Base-by-base conservation (phyloP, 495 filamentous ascomycete genomes). In the Annulohypoxylon maeteangense region DNA sequence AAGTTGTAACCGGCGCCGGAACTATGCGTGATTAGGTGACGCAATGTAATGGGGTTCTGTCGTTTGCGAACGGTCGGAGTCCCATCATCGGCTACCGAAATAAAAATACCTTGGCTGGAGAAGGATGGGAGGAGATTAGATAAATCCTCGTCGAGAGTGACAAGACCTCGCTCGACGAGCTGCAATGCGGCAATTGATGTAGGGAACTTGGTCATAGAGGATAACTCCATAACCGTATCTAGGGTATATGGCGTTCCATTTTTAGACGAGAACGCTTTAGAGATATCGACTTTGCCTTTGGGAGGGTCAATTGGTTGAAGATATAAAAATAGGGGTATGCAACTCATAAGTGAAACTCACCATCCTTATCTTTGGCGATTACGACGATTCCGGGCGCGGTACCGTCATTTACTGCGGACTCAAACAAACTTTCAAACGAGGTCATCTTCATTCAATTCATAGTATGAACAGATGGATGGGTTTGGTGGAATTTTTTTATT, bases 201-300 rank as follows among this genome's bases (percentile, higher is more conserved):
- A 20, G 76, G 61, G 50, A 83, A 71, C 27, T 82, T 82, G 12
- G 78, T 78, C 68, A 75, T 71, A 38, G 79, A 81, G 23, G 75
- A 71, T 1, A 81, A 50, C 32, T 67, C 54, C 62, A 80, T 70
- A n/a, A 79, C 53, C 0, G 69, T 72, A 66, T 80, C 64, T 7
- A 65, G 23, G 32, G 11, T 53, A 23, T 74, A 74, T 4, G 56
- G 32, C 34, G 70, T 64, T 7, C 67, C 67, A n/a, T 36, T 51
- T 10, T 42, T 34, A 4, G 31, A 22, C n/a, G 67, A 64, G 25
- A 70, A 70, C 5, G 59, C 59, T 23, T 70, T 59, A 20, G 60
- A 53, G 42, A 48, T 48, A 54, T 70, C 53, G 14, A 64, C 53
- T 47, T 54, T 64, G 53, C 67, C 59, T 70, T 63, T 7, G 29